Conservation (phyloP, 768 basidiomycete species). For the Mycena kentingensis region DNA sequence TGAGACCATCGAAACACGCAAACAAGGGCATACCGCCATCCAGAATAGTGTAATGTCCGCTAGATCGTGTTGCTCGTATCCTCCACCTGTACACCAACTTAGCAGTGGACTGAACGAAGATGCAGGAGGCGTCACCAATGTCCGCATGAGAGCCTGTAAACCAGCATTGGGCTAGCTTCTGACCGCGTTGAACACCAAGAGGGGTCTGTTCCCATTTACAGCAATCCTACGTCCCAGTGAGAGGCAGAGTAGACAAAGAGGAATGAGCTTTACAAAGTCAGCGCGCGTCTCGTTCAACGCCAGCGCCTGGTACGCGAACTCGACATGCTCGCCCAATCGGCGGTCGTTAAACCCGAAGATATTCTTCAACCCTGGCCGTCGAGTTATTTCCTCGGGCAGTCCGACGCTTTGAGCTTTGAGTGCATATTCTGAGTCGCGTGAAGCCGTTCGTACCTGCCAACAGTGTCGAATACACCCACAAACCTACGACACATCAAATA, state of each 20-base stretch:
- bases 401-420: too few relatives aligned
- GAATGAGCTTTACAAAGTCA: conserved; percentile 58
- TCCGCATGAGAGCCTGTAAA: conserved; percentile 54
- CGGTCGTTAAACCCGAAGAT: conserved; percentile 70
- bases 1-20: background rate
- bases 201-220: conserved; percentile 65
- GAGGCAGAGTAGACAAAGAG: background rate
- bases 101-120: background rate
- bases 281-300: conserved; percentile 66
- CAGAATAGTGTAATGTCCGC: conserved; percentile 56
- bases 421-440: too few relatives aligned
- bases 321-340: conserved; percentile 61
- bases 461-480: conserved; percentile 77
- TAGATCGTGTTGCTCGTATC: conserved; percentile 67
- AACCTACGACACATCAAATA: conserved; percentile 42
- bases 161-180: conserved; percentile 73
- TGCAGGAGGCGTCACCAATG: conserved; percentile 8
- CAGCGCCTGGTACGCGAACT: conserved; percentile 68
- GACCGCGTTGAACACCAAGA: conserved; percentile 52
- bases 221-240: conserved; percentile 46
- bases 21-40: conserved; percentile 11
- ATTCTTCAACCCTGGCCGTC: conserved; percentile 43
- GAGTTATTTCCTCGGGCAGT: conserved; percentile 64
- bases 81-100: conserved; percentile 54
- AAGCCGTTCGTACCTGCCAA: too few relatives aligned